Evolutionary conservation across 2,329 filamentous ascomycete genomes (phyloP).

Genomic region (Fusarium protoensiforme): DNA sequence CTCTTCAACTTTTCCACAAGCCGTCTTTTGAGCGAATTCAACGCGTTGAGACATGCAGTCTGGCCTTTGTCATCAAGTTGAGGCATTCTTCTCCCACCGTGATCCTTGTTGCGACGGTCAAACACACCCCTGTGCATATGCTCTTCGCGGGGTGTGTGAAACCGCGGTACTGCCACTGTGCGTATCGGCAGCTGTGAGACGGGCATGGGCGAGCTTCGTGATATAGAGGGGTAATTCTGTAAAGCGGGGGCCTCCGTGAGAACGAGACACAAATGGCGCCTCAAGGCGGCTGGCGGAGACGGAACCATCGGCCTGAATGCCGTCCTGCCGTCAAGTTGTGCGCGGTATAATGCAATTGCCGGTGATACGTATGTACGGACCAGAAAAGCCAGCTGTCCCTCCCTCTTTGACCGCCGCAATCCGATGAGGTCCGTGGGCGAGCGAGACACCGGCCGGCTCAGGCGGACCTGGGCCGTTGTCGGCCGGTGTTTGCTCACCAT

Average conservation of each 20-base stretch:
- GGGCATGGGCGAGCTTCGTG: not conserved
- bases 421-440: slow-evolving; percentile 2
- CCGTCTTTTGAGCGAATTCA: slow-evolving; percentile 5
- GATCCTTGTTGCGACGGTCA: slow-evolving; percentile 14
- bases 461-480: slow-evolving; percentile 1
- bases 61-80: slow-evolving; percentile 25
- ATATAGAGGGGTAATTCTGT: slow-evolving; percentile 32
- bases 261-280: slow-evolving; percentile 14
- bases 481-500: slow-evolving; percentile 3
- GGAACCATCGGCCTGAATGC: slow-evolving; percentile 23
- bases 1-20: slow-evolving; percentile 6
- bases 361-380: slow-evolving; percentile 12
- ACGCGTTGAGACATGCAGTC: slow-evolving; percentile 21
- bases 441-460: slow-evolving; percentile 8
- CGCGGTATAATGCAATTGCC: slow-evolving; percentile 26
- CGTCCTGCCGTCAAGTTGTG: slow-evolving; percentile 14
- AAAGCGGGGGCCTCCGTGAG: slow-evolving; percentile 34
- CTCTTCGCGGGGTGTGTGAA: slow-evolving; percentile 8
- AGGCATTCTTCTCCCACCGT: slow-evolving; percentile 11
- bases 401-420: slow-evolving; percentile 12
- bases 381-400: slow-evolving; percentile 16
- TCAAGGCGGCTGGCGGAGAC: slow-evolving; percentile 20
- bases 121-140: slow-evolving; percentile 35
- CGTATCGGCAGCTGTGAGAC: slow-evolving; percentile 20
- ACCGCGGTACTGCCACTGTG: slow-evolving; percentile 22